A percentile compares a stretch with the other conserved stretches of the same genome.
phyloP scores from a whole-genome alignment of 305 asterid species.

The Stenogyne calaminthoides region DNA sequence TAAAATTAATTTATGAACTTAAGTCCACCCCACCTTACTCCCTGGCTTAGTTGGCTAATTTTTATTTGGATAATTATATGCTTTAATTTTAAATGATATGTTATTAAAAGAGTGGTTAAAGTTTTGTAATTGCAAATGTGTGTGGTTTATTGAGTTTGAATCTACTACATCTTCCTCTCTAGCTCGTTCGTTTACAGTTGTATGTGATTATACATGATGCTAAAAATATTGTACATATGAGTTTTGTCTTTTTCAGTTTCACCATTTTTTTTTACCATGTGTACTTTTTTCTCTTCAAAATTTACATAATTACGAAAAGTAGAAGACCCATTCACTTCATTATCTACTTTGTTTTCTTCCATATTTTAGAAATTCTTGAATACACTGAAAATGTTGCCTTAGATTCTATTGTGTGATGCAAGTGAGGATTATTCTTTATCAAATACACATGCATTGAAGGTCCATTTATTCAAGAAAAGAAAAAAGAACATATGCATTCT shows the following conservation, averaged over 20 bases:
- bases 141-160: background rate
- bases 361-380: background rate
- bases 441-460: background rate
- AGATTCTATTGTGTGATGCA: background rate
- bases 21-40: slow-evolving; percentile 39
- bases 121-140: background rate
- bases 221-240: too few species aligned
- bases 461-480: background rate
- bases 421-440: background rate
- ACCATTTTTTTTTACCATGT: background rate
- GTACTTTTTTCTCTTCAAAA: background rate
- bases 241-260: background rate
- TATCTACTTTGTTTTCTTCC: background rate
- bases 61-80: background rate
- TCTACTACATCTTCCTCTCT: background rate
- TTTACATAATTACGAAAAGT: background rate
- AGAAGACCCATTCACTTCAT: background rate
- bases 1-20: slow-evolving; percentile 39
- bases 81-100: background rate
- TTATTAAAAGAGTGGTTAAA: background rate
- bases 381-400: background rate
- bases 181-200: too few species aligned
- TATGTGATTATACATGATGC: too few species aligned
- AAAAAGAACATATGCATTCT: background rate
- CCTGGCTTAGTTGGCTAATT: slow-evolving; percentile 35